These are phyloP conservation scores for Penicillium angulare DNA, from an alignment of 495 filamentous ascomycete species.

Conservation along the genomic window DNA sequence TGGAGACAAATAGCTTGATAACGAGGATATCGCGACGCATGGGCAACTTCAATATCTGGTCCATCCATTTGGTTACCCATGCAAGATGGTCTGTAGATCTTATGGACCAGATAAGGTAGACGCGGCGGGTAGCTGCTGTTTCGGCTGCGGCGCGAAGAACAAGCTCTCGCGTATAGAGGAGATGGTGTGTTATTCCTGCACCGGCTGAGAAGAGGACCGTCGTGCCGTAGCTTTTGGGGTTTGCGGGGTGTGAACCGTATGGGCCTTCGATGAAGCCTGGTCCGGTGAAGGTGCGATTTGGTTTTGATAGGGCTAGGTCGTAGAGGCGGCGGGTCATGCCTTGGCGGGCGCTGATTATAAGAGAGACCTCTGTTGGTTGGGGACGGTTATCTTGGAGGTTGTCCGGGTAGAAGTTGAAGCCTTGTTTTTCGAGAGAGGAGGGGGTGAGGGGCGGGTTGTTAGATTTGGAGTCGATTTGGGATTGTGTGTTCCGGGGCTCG, in stretches of 20 bases:
- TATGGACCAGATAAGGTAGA: conserved; percentile 88
- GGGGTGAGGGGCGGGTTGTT: conserved; percentile 9
- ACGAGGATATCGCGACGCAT: conserved; percentile 76
- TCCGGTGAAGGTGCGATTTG: conserved; percentile 58
- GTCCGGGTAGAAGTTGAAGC: conserved; percentile 25
- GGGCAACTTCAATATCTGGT: conserved; percentile 82
- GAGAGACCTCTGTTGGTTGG: conserved; percentile 61
- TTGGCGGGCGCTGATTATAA: conserved; percentile 74
- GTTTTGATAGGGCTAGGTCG: conserved; percentile 59
- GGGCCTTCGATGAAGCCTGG: conserved; percentile 76
- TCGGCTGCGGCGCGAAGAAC: conserved; percentile 65
- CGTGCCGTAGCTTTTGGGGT: conserved; percentile 76
- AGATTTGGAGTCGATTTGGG: conserved; percentile 7
- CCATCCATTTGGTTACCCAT: conserved; percentile 97
- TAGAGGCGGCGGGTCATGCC: conserved; percentile 81
- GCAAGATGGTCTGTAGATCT: conserved; percentile 83
- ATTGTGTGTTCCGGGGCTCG: conserved; percentile 26
- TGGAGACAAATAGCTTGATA: conserved; percentile 86
- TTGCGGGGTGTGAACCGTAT: conserved; percentile 67
- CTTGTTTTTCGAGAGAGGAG: conserved; percentile 42
- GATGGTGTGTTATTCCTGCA: conserved; percentile 85
- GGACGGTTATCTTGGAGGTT: conserved; percentile 10
- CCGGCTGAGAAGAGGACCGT: conserved; percentile 84
- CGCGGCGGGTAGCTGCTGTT: conserved; percentile 71
- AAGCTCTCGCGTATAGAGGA: conserved; percentile 73